Evolutionary conservation across 306 rosid species (phyloP), one percentile per base, ranked within the genome.

Genomic region (Datisca glomerata): DNA sequence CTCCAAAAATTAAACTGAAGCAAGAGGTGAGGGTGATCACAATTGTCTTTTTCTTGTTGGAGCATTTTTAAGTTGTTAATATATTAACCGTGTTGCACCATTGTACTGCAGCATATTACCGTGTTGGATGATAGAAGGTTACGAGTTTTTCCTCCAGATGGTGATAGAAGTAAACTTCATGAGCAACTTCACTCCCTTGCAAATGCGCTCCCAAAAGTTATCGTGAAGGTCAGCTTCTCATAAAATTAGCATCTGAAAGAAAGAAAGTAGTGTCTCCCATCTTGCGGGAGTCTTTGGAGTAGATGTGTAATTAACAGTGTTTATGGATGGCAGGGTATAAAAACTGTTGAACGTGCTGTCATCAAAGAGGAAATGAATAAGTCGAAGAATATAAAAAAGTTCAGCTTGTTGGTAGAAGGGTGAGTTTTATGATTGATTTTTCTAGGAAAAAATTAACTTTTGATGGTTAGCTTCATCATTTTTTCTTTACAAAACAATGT

Each of bases 371-470:
- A 77, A 50, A 62, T 58, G 31, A 73, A 62, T 50, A 71, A 73
- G 66, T 49, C 3, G 11, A 53, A 38, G 3, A 54, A 61, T 51
- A 60, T 3, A 28, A 62, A 63, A 17, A 79, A 65, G 64, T 82
- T 66, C 64, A 55, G 66, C 16, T 63, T 87, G 59, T 62, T 76
- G 69, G 94, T 80, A 9, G 94, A 87, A 70, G 94, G 96, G 96
- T 87, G 43, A 76, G 94, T 79, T 60, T 68, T 43, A 56, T 33
- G 15, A 40, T 12, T 29, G 21, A 14, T 45, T 61, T 44, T 18
- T 11, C 18, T 49, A n/a, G n/a, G n/a, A n/a, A n/a, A n/a, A n/a
- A n/a, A n/a, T 20, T 49, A 32, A 5, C 32, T 18, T 47, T 24
- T 13, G n/a, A 11, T 13, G 17, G 28, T 43, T 60, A n/a, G n/a